Conservation (phyloP, 192 early-diverging fungal species). For the Podila epigama region DNA sequence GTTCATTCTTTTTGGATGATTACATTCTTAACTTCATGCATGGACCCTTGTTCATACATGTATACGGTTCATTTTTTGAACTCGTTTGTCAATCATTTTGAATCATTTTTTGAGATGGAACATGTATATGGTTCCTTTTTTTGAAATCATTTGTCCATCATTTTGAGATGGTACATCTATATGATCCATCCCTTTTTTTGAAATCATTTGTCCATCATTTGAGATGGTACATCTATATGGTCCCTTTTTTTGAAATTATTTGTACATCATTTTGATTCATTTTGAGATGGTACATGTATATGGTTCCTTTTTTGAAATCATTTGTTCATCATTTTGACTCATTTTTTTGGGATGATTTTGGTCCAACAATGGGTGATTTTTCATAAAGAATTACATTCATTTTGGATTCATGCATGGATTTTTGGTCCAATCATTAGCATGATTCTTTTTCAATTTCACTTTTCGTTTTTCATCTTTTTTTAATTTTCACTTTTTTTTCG, state of each 20-base stretch:
- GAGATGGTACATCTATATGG: neutral
- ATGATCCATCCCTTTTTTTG: neutral
- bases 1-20: neutral
- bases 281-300: neutral
- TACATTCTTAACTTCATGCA: neutral
- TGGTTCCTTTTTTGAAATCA: neutral
- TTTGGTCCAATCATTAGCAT: neutral
- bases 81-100: neutral
- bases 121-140: too few species aligned
- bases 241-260: neutral
- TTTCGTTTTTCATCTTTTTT: neutral
- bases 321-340: neutral
- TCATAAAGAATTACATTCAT: neutral
- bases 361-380: neutral
- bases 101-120: slow-evolving; percentile 4
- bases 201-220: neutral
- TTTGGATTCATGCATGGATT: neutral
- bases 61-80: neutral
- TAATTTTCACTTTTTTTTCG: too few species aligned
- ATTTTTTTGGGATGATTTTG: neutral
- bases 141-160: neutral
- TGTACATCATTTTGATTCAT: neutral
- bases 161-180: neutral
- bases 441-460: neutral
- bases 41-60: neutral